Evolutionary conservation across 2,329 filamentous ascomycete genomes (phyloP), one percentile per base, ranked within the genome.

Genomic region (Penicillium carneum): DNA sequence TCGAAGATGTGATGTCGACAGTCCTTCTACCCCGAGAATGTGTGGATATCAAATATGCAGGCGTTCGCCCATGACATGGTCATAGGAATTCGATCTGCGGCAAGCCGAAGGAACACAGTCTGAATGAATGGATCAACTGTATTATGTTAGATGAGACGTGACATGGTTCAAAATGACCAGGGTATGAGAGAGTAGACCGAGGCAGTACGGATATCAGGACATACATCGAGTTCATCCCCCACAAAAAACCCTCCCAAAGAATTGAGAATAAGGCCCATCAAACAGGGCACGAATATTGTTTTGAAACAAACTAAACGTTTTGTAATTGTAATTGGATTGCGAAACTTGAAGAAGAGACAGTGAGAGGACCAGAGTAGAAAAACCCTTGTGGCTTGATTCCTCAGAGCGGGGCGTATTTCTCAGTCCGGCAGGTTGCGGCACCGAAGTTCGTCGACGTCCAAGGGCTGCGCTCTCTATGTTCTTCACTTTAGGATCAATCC

Each of bases 371-470:
- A 55, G 59, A 59, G 54, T 61, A 60, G 39, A 52, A 29, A 52
- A 50, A 50, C 48, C 60, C 57, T 59, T 26, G 23, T 26, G 59
- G 63, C 61, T 65, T 63, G 60, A 64, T 69, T 62, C 65, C 61
- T 66, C 67, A 63, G 61, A 45, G 64, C 62, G 58, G 62, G 56
- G 73, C 74, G 72, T 74, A 74, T 71, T 73, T 75, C 62, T 74
- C 71, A 74, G 71, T 72, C 74, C 72, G 71, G 66, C 65, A 55
- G 48, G 55, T 58, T 58, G 41, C 49, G 57, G 61, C 59, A 64
- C 67, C 18, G 16, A 56, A 56, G 34, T 56, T 56, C 45, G n/a
- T 41, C 34, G 26, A 49, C 47, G 33, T 20, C n/a, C 50, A 53
- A 43, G 36, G 39, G 50, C 39, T 52, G 16, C 45, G 31, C 47